Conservation (phyloP, 257 asterid species). For the Solanum tarijense region DNA sequence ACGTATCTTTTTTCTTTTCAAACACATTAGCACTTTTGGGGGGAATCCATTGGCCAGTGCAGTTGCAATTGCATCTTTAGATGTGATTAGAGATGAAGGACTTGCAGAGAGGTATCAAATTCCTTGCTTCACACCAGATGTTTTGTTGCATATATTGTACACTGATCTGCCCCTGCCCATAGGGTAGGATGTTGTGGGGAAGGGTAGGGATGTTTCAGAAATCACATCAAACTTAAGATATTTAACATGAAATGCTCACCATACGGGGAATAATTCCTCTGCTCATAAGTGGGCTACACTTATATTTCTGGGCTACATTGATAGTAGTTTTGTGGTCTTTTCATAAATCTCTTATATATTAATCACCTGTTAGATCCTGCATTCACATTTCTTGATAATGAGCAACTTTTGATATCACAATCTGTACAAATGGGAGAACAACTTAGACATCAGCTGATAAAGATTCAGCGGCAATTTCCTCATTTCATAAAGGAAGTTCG, state of each 20-base stretch:
- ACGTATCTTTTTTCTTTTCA: neutral
- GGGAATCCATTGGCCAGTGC: conserved; percentile 97
- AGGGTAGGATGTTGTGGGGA: neutral
- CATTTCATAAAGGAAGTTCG: conserved; percentile 67
- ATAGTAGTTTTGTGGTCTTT: neutral
- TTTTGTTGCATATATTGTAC: neutral
- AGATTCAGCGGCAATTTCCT: conserved; percentile 59
- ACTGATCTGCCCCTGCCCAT: neutral
- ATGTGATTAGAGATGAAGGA: conserved; percentile 48
- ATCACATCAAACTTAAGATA: neutral
- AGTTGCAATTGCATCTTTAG: conserved; percentile 72
- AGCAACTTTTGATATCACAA: neutral
- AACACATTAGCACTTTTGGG: conserved; percentile 69
- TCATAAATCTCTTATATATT: neutral
- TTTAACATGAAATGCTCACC: neutral
- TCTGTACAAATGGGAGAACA: conserved; percentile 39
- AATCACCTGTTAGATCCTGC: neutral
- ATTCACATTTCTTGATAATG: neutral
- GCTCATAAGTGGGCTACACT: neutral
- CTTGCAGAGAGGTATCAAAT: conserved; percentile 73
- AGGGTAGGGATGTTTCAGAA: neutral
- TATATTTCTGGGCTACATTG: neutral
- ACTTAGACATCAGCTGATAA: conserved; percentile 49
- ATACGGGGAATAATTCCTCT: neutral
- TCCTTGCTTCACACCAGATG: neutral